phyloP scores from a whole-genome alignment of 202 grass and related monocot species.

The Panicum virgatum region DNA sequence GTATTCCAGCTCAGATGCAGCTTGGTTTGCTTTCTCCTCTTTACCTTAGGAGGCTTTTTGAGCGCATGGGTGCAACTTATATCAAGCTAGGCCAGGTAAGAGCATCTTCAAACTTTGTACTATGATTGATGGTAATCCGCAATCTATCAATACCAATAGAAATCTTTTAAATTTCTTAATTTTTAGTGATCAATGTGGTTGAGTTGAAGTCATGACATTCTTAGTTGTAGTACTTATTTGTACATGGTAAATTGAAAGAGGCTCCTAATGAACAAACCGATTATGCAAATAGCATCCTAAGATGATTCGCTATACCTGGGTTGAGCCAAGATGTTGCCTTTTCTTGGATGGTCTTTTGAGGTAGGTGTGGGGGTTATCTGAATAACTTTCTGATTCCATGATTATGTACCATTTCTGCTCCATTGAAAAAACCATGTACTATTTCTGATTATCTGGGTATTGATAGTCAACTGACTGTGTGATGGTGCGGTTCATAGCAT shows the following conservation, averaged over 20 bases:
- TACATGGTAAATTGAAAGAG: not conserved
- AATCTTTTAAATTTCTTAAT: slow-evolving; percentile 14
- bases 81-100: slow-evolving; percentile 95
- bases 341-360: not conserved
- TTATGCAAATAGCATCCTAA: not conserved
- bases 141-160: not conserved
- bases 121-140: not conserved
- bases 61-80: slow-evolving; percentile 96
- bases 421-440: not conserved
- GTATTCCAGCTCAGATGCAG: slow-evolving; percentile 66
- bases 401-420: not conserved
- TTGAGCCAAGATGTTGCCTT: not conserved
- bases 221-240: not conserved
- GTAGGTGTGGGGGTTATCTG: not conserved
- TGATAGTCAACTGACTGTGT: slow-evolving; percentile 20
- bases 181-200: not conserved
- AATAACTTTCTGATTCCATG: not conserved
- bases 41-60: slow-evolving; percentile 85
- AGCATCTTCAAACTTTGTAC: slow-evolving; percentile 2
- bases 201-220: not conserved
- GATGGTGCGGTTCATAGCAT: slow-evolving; percentile 79
- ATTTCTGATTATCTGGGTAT: slow-evolving; percentile 1
- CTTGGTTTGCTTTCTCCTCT: slow-evolving; percentile 85
- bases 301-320: not conserved
- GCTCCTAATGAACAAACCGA: not conserved